A percentile compares a stretch with the other conserved stretches of the same genome.
Evolutionary conservation across 208 protist species (phyloP).

Genomic region (Leishmania martiniquensis): DNA sequence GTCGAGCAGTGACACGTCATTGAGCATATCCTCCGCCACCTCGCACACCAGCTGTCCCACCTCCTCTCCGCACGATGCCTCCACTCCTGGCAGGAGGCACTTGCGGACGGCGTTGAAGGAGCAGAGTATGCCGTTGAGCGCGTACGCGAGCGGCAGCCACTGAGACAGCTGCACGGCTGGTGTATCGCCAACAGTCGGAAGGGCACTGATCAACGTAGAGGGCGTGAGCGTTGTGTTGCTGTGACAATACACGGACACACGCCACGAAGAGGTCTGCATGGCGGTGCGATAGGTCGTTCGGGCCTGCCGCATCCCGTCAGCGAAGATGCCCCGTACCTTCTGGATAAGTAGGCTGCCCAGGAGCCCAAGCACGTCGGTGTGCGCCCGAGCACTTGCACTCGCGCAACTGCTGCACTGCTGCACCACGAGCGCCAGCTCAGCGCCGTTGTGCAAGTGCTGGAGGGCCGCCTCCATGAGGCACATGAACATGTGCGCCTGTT

Average conservation of each 20-base stretch:
- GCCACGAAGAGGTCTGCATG: conserved; percentile 70
- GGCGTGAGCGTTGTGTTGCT: conserved; percentile 15
- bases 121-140: conserved; percentile 75
- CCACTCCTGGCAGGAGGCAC: conserved; percentile 63
- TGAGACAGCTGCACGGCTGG: conserved; percentile 51
- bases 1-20: conserved; percentile 54
- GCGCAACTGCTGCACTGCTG: conserved; percentile 68
- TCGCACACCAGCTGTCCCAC: conserved; percentile 50
- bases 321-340: conserved; percentile 64
- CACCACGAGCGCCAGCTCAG: conserved; percentile 73
- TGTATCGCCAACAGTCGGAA: conserved; percentile 14
- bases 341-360: conserved; percentile 45
- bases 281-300: conserved; percentile 55
- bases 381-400: conserved; percentile 37
- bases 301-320: conserved; percentile 59
- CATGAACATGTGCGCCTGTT: conserved; percentile 52
- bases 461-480: conserved; percentile 43
- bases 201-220: conserved; percentile 10
- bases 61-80: conserved; percentile 45
- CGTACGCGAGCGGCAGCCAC: conserved; percentile 83
- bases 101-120: conserved; percentile 82
- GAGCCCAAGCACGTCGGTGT: conserved; percentile 58
- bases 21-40: conserved; percentile 62
- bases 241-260: conserved; percentile 28
- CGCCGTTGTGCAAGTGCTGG: conserved; percentile 63